Percentiles rank a stretch among this genome's conserved stretches.
phyloP scores from a whole-genome alignment of 1,284 basidiomycete genomes.

The Crucibulum cyathiforme region DNA sequence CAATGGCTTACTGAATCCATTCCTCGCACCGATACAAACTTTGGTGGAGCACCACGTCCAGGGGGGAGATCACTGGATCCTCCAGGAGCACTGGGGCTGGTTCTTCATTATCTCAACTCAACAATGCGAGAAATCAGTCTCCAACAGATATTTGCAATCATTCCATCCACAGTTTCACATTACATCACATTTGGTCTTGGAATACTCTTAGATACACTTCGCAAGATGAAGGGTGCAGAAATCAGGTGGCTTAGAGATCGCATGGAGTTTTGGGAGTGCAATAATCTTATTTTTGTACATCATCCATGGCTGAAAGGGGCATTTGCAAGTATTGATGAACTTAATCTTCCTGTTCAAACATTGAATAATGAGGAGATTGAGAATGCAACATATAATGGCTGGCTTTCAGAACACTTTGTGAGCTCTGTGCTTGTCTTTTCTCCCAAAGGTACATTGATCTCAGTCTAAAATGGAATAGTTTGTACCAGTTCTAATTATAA shows the following conservation, averaged over 20 bases:
- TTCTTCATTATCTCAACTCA: conserved; percentile 51
- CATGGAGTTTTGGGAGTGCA: conserved; percentile 35
- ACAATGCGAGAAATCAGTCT: conserved; percentile 45
- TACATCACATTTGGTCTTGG: conserved; percentile 44
- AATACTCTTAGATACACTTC: conserved; percentile 40
- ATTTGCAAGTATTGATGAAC: conserved; percentile 45
- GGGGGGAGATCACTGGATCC: conserved; percentile 47
- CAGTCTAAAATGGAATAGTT: not conserved
- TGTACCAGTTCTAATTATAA: not conserved
- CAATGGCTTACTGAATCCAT: conserved; percentile 44
- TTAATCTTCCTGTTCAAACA: conserved; percentile 32
- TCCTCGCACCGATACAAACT: conserved; percentile 34
- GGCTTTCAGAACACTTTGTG: conserved; percentile 48
- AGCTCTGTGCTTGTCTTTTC: conserved; percentile 39
- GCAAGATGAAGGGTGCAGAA: conserved; percentile 35
- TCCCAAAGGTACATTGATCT: conserved; percentile 36
- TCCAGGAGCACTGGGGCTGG: conserved; percentile 49
- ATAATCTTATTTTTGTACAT: conserved; percentile 31
- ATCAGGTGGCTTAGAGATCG: conserved; percentile 38
- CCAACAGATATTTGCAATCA: conserved; percentile 44
- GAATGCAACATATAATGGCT: conserved; percentile 57
- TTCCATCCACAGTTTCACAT: conserved; percentile 33
- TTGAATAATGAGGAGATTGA: conserved; percentile 46
- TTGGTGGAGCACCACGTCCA: conserved; percentile 32
- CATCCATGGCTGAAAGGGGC: conserved; percentile 48